Evolutionary conservation across 1,284 basidiomycete genomes (phyloP), one percentile per base, ranked within the genome.

Genomic region (Apiotrichum domesticum): DNA sequence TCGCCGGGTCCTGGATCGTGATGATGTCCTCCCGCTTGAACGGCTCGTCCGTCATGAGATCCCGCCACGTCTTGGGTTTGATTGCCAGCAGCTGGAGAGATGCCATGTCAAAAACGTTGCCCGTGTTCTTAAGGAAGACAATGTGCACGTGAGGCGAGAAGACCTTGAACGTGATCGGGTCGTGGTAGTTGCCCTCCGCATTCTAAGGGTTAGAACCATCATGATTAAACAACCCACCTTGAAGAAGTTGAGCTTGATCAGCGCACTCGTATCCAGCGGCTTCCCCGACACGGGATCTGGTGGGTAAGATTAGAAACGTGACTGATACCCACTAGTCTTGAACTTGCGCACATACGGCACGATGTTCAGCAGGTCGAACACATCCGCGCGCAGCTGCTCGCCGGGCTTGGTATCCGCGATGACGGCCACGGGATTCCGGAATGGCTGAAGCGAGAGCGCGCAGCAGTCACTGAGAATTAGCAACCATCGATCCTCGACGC

Each of bases 1-100:
- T 78, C 47, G 73, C 57, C 6, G 77, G 77, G 59, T 78, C 76
- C 65, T 95, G 91, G 21, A 98, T 79, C 3, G 90, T 96, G 59
- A 98, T 88, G 51, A 98, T 84, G 67, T 98, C 95, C 59, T 85
- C 82, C 71, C 91, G 88, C 75, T 87, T 88, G 75, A 96, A 95
- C 7, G 85, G 81, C 55, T 86, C 82, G 68, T 98, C 96, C 32
- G 81, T 84, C 6, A 98, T 80, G 13, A 98, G 79, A 75, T 99
- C 96, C 59, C 81, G 83, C 66, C 89, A 87, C 29, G 73, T 73
- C 63, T 80, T 80, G 6, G 82, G 73, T 74, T 90, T 96, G 66
- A 97, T 82, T 62, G 96, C 82, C 42, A 84, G 70, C 21, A 80
- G 72, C 56, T 58, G 79, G 57, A 65, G 74, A 47, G 63, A 77